Evolutionary conservation across 2,329 filamentous ascomycete genomes (phyloP), one percentile per base, ranked within the genome.

Genomic region (Cladophialophora bantiana): DNA sequence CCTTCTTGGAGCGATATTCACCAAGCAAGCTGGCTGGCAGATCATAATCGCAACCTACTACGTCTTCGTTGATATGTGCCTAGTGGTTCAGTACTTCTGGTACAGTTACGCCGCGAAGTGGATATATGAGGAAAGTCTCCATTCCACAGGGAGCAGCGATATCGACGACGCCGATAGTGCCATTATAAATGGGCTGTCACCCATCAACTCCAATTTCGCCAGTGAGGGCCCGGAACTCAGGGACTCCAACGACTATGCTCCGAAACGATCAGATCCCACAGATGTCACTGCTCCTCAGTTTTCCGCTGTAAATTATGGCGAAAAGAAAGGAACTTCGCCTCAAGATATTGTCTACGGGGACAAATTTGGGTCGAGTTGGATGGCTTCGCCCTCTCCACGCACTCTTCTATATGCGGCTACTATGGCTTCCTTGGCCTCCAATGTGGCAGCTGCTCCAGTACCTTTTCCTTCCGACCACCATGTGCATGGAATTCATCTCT

Each of bases 11-110:
- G 88, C 86, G 2, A 69, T 90, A 10, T 85, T 89, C 72, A 89
- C 88, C 6, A 80, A 84, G 26, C 88, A 90, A 74, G 88, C 88
- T 20, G 81, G 81, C 57, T 90, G 89, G 86, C 88, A 90, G 79
- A 82, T 90, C 48, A 83, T 88, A 7, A 83, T 90, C 57, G 88
- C 88, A 1, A 79, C 77, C 26, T 90, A 90, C 77, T 90, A 90
- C 74, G 87, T 89, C 58, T 84, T 85, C 32, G 88, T 90, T 2
- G 88, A 90, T 75, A 77, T 88, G 35, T 82, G 85, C 40, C 78
- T 90, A 34, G 86, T 89, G 7, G 78, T 81, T 40, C 88, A 90
- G 77, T 90, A 87, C 79, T 78, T 88, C 42, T 90, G 88, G 86
- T 90, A 90, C 73, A 86, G 87, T 59, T 80, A 85, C 66, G 74